Evolutionary conservation across 2,329 filamentous ascomycete genomes (phyloP).

Genomic region (Colletotrichum theobromicola): DNA sequence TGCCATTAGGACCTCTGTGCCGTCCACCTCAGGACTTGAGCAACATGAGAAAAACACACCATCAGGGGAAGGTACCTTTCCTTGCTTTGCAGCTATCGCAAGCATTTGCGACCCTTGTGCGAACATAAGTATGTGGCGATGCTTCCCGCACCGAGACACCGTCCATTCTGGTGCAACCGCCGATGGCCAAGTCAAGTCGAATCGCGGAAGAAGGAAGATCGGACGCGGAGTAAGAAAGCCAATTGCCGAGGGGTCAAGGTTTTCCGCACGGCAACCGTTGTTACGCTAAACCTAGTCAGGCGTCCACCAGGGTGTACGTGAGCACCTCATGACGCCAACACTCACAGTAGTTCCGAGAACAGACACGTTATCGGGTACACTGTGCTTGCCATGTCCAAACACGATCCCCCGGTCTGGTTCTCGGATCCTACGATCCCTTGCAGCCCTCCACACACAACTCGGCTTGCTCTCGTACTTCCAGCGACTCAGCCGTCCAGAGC

Average conservation of each 20-base stretch:
- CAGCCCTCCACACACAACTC: not conserved
- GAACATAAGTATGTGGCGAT: constrained; percentile 22
- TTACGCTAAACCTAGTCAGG: not conserved
- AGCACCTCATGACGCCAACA: not conserved
- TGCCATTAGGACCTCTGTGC: not conserved
- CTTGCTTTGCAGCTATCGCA: constrained; percentile 60
- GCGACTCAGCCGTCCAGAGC: not conserved
- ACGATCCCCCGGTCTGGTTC: not conserved
- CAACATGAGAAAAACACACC: not conserved
- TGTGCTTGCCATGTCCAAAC: not conserved
- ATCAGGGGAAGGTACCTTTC: constrained; percentile 36
- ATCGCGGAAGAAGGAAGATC: constrained; percentile 16
- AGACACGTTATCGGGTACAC: constrained; percentile 10
- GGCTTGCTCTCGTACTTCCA: not conserved
- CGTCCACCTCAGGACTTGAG: not conserved
- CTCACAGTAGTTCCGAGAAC: not conserved
- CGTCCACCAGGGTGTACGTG: not conserved
- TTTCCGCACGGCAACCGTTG: not conserved
- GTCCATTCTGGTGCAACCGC: constrained; percentile 13
- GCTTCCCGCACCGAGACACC: constrained; percentile 14
- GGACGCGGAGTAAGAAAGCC: constrained; percentile 7
- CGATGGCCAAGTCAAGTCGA: not conserved
- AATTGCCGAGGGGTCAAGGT: not conserved
- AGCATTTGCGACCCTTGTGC: constrained; percentile 54
- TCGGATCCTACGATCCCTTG: not conserved